Percentiles rank a stretch among this genome's conserved stretches.
Conservation (phyloP, 768 basidiomycete genomes). For the Tephrocybe rancida region DNA sequence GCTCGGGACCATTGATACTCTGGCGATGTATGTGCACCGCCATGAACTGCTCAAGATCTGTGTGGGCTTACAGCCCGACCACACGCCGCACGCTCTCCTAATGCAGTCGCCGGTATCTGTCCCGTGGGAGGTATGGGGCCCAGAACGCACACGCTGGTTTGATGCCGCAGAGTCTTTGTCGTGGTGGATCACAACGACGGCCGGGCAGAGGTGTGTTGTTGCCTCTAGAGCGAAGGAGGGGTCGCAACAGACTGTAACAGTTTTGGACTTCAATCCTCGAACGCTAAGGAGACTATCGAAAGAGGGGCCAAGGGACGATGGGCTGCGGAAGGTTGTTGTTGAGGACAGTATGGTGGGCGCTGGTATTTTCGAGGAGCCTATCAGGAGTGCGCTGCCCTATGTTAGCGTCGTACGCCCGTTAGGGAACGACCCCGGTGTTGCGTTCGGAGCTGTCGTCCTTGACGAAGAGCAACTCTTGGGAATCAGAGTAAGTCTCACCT, state of each 20-base stretch:
- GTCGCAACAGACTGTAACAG: not conserved
- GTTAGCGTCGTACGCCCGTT: not conserved
- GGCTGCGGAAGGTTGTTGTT: not conserved
- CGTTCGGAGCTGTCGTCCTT: no score
- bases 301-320: no score
- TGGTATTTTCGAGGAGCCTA: not conserved
- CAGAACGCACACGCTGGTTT: not conserved
- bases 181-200: slow-evolving; percentile 2
- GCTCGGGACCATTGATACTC: not conserved
- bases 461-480: no score
- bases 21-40: slow-evolving; percentile 2
- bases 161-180: not conserved
- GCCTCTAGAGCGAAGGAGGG: not conserved
- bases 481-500: no score
- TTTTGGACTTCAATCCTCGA: not conserved
- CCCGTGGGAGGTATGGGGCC: slow-evolving; percentile 1
- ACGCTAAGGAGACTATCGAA: not conserved
- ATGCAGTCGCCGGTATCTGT: not conserved
- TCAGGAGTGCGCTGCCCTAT: slow-evolving; percentile 1
- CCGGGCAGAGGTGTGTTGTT: slow-evolving; percentile 2
- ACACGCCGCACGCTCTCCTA: not conserved
- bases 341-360: not conserved
- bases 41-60: not conserved
- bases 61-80: not conserved
- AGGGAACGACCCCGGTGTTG: not conserved